Evolutionary conservation across 2,329 filamentous ascomycete genomes (phyloP).

Genomic region (Scorias spongiosa): DNA sequence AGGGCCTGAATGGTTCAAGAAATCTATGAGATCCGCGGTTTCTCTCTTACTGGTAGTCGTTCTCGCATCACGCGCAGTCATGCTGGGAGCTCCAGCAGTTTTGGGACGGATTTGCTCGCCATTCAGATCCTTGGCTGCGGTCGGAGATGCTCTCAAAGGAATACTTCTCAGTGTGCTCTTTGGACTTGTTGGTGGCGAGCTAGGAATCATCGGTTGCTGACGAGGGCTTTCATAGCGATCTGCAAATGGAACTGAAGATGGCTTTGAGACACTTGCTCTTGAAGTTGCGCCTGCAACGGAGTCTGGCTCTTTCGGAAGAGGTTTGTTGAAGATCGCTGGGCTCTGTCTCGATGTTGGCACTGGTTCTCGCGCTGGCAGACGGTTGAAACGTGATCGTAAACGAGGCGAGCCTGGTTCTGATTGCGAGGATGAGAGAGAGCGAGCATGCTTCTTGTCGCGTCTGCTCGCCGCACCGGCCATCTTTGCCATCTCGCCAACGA

Average conservation of each 20-base stretch:
- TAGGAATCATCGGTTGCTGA: not conserved
- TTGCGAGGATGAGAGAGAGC: slow-evolving; percentile 3
- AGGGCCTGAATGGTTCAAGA: slow-evolving; percentile 10
- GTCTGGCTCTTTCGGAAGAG: slow-evolving; percentile 12
- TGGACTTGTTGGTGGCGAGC: not conserved
- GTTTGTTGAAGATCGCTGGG: slow-evolving; percentile 8
- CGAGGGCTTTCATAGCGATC: slow-evolving; percentile 5
- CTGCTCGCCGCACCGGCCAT: slow-evolving; percentile 73
- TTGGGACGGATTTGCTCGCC: not conserved
- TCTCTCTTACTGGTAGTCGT: not conserved
- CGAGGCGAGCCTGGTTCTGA: not conserved
- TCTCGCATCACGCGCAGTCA: slow-evolving; percentile 1
- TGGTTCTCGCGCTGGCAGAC: slow-evolving; percentile 5
- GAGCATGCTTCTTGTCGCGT: slow-evolving; percentile 32
- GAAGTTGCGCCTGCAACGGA: slow-evolving; percentile 4
- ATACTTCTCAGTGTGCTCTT: slow-evolving; percentile 1
- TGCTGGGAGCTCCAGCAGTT: not conserved
- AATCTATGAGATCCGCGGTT: slow-evolving; percentile 12
- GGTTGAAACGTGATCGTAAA: slow-evolving; percentile 6
- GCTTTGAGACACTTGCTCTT: slow-evolving; percentile 4
- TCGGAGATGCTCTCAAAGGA: not conserved
- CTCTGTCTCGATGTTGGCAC: not conserved
- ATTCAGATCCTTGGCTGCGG: not conserved
- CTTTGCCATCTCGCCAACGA: slow-evolving; percentile 74
- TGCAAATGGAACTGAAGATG: slow-evolving; percentile 4